These are phyloP conservation scores for Serpula lacrymans DNA, from an alignment of 768 basidiomycete species.

Conservation along the genomic window DNA sequence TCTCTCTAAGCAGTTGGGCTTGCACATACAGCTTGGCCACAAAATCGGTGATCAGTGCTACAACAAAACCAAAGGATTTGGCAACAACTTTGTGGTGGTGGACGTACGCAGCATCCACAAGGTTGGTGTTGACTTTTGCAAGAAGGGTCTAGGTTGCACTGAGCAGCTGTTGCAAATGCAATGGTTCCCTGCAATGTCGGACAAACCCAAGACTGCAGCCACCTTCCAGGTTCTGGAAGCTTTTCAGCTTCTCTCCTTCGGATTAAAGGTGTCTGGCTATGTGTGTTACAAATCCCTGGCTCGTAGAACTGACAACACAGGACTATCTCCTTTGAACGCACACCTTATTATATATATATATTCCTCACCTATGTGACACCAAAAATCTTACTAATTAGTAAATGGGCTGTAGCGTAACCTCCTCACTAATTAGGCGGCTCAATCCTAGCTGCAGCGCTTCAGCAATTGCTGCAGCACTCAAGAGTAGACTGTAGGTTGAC, in stretches of 20 bases:
- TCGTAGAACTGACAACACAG: not conserved
- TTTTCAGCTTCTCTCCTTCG: conserved; percentile 9
- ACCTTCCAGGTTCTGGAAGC: conserved; percentile 7
- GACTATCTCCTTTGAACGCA: not conserved
- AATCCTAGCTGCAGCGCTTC: too few species aligned
- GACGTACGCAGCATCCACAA: conserved; percentile 14
- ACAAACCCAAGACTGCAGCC: conserved; percentile 5
- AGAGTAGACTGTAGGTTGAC: too few species aligned
- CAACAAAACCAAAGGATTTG: not conserved
- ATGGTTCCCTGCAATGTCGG: conserved; percentile 12
- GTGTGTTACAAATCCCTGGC: conserved; percentile 7
- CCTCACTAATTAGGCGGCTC: too few species aligned
- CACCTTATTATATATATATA: not conserved
- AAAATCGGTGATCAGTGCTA: conserved; percentile 5
- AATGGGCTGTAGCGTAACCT: too few species aligned
- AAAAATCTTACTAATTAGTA: too few species aligned
- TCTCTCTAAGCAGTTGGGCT: conserved; percentile 12
- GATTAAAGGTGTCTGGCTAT: conserved; percentile 11
- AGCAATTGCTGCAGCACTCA: too few species aligned
- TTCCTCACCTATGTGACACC: not conserved
- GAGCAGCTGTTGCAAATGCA: conserved; percentile 8
- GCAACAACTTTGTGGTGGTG: conserved; percentile 13
- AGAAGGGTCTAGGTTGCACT: not conserved
- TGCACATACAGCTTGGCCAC: conserved; percentile 21
- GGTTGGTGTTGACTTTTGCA: conserved; percentile 18